Evolutionary conservation across 2,329 filamentous ascomycete genomes (phyloP).

Genomic region (Diaporthe aspalathi): DNA sequence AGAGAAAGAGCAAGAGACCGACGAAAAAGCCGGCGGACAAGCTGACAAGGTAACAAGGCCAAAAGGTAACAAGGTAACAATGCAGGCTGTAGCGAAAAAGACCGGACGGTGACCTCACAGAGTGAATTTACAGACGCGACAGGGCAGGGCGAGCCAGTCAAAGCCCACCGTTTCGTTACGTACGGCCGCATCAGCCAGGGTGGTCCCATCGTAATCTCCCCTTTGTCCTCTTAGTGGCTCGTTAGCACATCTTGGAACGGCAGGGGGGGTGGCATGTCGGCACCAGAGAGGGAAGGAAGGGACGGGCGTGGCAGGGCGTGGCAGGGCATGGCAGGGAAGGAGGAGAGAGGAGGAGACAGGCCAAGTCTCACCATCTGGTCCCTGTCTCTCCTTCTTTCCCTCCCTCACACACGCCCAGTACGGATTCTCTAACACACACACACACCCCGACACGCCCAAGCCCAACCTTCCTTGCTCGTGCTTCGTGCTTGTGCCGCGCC

Average conservation of each 20-base stretch:
- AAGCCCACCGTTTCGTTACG: constrained; percentile 31
- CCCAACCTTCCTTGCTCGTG: constrained; percentile 30
- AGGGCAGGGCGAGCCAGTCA: constrained; percentile 30
- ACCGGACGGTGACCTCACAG: constrained; percentile 16
- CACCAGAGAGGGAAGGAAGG: constrained; percentile 15
- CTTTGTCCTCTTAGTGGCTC: constrained; percentile 31
- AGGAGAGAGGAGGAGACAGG: constrained; percentile 19
- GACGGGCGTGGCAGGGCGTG: constrained; percentile 17
- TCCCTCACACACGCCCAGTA: constrained; percentile 34
- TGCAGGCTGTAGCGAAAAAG: background rate
- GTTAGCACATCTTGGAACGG: constrained; percentile 33
- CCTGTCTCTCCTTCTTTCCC: constrained; percentile 34
- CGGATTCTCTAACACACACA: too few species aligned
- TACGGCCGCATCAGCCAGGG: constrained; percentile 32
- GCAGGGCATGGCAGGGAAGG: background rate
- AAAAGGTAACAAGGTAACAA: background rate
- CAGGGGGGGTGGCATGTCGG: constrained; percentile 29
- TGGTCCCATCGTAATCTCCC: constrained; percentile 39
- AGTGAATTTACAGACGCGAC: background rate
- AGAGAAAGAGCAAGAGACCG: background rate
- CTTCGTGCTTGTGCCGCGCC: constrained; percentile 27
- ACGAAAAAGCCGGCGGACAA: too few species aligned
- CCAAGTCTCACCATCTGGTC: constrained; percentile 30
- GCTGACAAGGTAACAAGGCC: too few species aligned
- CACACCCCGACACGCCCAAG: background rate